Evolutionary conservation across 2,329 filamentous ascomycete genomes (phyloP).

Genomic region (Diaporthe citrichinensis): DNA sequence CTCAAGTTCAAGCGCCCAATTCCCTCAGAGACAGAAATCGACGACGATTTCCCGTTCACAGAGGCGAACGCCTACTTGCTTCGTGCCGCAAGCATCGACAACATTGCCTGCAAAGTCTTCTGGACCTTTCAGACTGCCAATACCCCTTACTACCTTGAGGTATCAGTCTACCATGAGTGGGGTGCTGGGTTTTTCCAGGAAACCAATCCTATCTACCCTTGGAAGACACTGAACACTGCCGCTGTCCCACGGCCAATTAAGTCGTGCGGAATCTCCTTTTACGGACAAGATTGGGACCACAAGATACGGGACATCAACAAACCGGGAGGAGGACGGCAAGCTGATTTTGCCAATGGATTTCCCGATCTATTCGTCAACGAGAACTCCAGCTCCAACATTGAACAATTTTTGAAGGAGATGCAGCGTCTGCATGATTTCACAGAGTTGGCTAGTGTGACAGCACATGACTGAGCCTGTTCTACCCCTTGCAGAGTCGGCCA

Average conservation of each 20-base stretch:
- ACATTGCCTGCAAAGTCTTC: slow-evolving; percentile 50
- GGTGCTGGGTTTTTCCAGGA: not conserved
- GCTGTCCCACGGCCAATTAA: slow-evolving; percentile 27
- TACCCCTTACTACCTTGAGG: slow-evolving; percentile 52
- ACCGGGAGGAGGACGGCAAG: slow-evolving; percentile 2
- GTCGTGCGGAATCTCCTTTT: slow-evolving; percentile 42
- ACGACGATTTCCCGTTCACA: slow-evolving; percentile 29
- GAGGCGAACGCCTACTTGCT: not conserved
- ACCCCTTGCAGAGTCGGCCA: not conserved
- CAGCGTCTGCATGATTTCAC: slow-evolving; percentile 33
- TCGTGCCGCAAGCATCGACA: slow-evolving; percentile 46
- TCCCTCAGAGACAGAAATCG: not conserved
- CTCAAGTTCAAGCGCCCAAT: slow-evolving; percentile 45
- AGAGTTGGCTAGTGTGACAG: not conserved
- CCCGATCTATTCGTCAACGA: slow-evolving; percentile 19
- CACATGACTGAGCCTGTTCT: not conserved
- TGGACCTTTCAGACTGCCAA: slow-evolving; percentile 51
- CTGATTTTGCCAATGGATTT: slow-evolving; percentile 24
- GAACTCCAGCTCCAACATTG: not conserved
- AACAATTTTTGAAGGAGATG: slow-evolving; percentile 30
- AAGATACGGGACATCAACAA: slow-evolving; percentile 43
- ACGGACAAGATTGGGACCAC: slow-evolving; percentile 38
- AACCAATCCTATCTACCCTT: not conserved
- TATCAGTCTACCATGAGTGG: slow-evolving; percentile 54
- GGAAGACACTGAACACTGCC: slow-evolving; percentile 26